Conservation (phyloP, 1,284 basidiomycete species). For the Leccinum solheimii region DNA sequence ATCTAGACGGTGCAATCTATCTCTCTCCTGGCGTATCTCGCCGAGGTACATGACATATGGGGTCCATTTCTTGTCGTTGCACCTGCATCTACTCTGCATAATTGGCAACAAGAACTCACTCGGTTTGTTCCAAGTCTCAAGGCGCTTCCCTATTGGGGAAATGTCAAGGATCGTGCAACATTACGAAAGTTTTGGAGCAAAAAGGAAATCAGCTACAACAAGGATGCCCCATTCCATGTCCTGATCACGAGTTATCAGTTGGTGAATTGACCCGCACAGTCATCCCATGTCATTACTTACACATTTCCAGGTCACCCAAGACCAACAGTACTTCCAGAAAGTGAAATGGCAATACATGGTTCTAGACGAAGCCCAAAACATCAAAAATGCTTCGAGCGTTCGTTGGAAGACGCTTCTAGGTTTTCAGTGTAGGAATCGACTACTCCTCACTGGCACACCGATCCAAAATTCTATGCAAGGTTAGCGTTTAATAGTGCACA, state of each 20-base stretch:
- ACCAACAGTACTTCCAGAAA: constrained; percentile 97
- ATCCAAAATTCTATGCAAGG: constrained; percentile 99
- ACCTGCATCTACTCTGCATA: constrained; percentile 96
- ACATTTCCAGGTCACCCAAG: constrained; percentile 77
- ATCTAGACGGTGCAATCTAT: constrained; percentile 96
- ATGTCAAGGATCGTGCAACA: constrained; percentile 93
- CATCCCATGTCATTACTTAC: constrained; percentile 7
- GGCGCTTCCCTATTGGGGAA: constrained; percentile 98
- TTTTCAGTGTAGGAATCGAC: constrained; percentile 94
- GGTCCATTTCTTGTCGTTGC: constrained; percentile 99
- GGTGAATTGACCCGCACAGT: constrained; percentile 45
- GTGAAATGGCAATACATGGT: constrained; percentile 99
- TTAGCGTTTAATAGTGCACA: constrained; percentile 36
- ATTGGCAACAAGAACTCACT: constrained; percentile 99
- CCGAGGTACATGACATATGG: constrained; percentile 98
- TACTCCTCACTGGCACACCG: constrained; percentile 95
- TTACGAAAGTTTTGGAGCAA: constrained; percentile 98
- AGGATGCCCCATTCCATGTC: constrained; percentile 96
- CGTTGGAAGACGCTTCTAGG: constrained; percentile 98
- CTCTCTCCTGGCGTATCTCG: constrained; percentile 93
- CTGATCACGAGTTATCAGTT: constrained; percentile 98
- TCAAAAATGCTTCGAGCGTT: constrained; percentile 97
- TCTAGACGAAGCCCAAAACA: constrained; percentile 98
- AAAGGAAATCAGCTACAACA: constrained; percentile 94
- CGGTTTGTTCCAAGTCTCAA: constrained; percentile 95